Evolutionary conservation across 768 basidiomycete genomes (phyloP), one percentile per base, ranked within the genome.

Genomic region (Collybiopsis confluens): DNA sequence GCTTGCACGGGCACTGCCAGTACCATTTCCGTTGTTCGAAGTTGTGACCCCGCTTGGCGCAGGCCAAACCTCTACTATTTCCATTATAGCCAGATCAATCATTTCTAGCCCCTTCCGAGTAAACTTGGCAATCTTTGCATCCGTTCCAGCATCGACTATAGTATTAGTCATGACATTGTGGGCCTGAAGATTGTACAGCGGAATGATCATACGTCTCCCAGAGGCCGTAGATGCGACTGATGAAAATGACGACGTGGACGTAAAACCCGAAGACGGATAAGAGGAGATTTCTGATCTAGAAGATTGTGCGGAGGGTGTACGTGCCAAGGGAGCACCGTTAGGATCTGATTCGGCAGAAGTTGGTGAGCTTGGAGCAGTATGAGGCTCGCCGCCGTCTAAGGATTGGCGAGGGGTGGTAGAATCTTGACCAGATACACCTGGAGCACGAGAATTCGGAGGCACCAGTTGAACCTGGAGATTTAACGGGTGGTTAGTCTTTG

Each of bases 391-490:
- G 23, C 81, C 41, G 55, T 26, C 65, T 23, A 54, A 54, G 13
- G 64, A 65, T 9, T 59, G 50, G 3, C 64, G 61, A 4, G 70
- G 68, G 13, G 63, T 70, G 9, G 68, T 65, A 4, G 68, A 36
- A 62, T 23, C 65, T 65, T 16, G 68, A 70, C 16, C 73, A 71
- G 57, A 64, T 23, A 67, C 64, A 2, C 73, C 74, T 6, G 73
- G 73, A 0, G 70, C 75, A 54, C 72, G 81, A 50, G 70, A 70
- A 58, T 70, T 77, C 38, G 85, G 87, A 4, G 90, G 90, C 1
- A 96, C 87, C 38, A 97, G 85, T 67, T 97, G 94, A 10, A 97
- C 85, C 62, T 97, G 94, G 1, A 96, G 76, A 65, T 95, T 94
- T 41, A 95, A 75, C 0, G 92, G 88, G 59, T 95, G 91, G 57